Evolutionary conservation across 1,284 basidiomycete genomes (phyloP).

Genomic region (Ustilago loliicola): DNA sequence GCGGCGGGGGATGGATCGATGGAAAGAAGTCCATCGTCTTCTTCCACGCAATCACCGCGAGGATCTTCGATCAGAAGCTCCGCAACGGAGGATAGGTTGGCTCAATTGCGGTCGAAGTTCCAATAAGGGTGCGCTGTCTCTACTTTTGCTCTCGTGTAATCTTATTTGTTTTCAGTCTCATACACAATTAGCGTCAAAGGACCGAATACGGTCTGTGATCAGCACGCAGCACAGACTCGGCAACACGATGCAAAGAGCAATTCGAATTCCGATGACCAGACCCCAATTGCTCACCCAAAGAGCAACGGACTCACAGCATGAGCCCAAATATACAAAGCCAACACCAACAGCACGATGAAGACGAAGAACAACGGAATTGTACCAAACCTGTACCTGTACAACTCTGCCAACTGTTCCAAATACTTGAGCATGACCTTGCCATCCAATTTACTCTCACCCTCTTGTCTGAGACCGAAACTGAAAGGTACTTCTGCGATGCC

Average conservation of each 20-base stretch:
- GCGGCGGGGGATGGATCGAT: constrained; percentile 15
- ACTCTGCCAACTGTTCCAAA: constrained; percentile 41
- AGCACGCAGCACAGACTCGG: too few relatives aligned
- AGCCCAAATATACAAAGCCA: constrained; percentile 40
- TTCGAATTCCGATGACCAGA: neutral
- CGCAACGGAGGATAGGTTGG: constrained; percentile 61
- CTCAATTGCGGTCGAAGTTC: constrained; percentile 64
- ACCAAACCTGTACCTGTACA: constrained; percentile 51
- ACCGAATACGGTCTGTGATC: too few relatives aligned
- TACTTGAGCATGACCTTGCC: constrained; percentile 57
- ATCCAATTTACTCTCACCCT: constrained; percentile 52
- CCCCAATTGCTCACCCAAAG: constrained; percentile 2
- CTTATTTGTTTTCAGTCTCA: neutral
- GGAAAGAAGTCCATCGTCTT: constrained; percentile 34
- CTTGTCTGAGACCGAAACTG: constrained; percentile 46
- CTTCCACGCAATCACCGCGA: constrained; percentile 32
- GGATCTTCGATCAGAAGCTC: constrained; percentile 22
- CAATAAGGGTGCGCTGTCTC: constrained; percentile 2
- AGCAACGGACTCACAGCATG: constrained; percentile 22
- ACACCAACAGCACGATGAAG: constrained; percentile 18
- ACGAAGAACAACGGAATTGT: constrained; percentile 23
- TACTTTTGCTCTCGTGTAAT: neutral
- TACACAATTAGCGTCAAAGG: too few relatives aligned
- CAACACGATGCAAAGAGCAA: too few relatives aligned
- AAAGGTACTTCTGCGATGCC: constrained; percentile 50